These are phyloP conservation scores for Dactylellina leptospora DNA, from an alignment of 2,329 filamentous ascomycete genomes.

Conservation along the genomic window DNA sequence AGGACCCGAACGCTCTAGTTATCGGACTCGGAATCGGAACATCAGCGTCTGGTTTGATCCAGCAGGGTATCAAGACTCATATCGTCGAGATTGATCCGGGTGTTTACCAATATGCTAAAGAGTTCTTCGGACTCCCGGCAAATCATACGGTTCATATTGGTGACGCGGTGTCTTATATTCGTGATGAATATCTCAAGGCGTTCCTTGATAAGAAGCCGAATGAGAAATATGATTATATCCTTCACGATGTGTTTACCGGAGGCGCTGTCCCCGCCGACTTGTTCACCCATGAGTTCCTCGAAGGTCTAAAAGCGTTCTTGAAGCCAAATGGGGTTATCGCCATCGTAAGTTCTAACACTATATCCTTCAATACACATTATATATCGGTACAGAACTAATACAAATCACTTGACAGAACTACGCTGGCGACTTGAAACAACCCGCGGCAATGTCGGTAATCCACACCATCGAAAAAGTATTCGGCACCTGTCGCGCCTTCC, in stretches of 20 bases:
- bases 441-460: constrained; percentile 78
- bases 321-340: constrained; percentile 83
- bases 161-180: constrained; percentile 78
- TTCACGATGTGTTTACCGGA: constrained; percentile 97
- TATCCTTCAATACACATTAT: constrained; percentile 31
- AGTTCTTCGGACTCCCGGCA: constrained; percentile 80
- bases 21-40: constrained; percentile 94
- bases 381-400: constrained; percentile 38
- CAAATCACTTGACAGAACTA: constrained; percentile 73
- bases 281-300: constrained; percentile 86
- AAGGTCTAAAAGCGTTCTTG: constrained; percentile 74
- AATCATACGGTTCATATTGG: constrained; percentile 83
- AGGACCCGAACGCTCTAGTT: constrained; percentile 79
- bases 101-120: constrained; percentile 81
- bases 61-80: constrained; percentile 89
- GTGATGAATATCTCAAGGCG: constrained; percentile 65
- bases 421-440: constrained; percentile 82
- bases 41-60: constrained; percentile 83
- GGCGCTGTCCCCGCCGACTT: constrained; percentile 88
- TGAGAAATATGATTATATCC: constrained; percentile 81
- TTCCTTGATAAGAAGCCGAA: constrained; percentile 59
- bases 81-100: constrained; percentile 93
- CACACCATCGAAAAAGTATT: constrained; percentile 84
- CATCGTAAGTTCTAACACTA: constrained; percentile 70
- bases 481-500: constrained; percentile 88